Evolutionary conservation across 257 asterid genomes (phyloP).

Genomic region (Nicotiana otophora): DNA sequence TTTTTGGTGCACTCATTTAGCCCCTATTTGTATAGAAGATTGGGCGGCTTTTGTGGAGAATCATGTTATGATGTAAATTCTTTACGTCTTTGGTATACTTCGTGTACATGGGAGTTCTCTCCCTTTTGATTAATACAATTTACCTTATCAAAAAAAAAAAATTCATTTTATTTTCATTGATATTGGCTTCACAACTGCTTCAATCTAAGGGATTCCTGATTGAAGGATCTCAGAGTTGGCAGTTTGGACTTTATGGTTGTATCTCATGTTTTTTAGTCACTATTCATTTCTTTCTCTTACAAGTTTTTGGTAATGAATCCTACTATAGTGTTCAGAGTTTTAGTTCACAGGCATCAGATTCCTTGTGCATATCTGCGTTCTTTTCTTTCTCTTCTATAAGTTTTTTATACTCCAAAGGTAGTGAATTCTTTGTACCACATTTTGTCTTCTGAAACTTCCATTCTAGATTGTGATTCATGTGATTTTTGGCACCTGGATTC

Average conservation of each 20-base stretch:
- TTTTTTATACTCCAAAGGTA: too few relatives aligned
- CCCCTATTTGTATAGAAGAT: too few relatives aligned
- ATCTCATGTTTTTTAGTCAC: neutral
- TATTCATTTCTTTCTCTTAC: constrained; percentile 3
- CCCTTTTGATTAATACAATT: too few relatives aligned
- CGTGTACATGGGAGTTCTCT: too few relatives aligned
- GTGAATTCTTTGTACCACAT: neutral
- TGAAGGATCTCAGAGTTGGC: constrained; percentile 3
- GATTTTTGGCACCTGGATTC: neutral
- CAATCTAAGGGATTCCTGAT: neutral
- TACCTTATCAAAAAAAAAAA: too few relatives aligned
- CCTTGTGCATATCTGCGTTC: neutral
- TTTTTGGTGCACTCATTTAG: too few relatives aligned
- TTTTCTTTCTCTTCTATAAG: neutral
- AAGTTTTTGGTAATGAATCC: neutral
- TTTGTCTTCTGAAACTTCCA: neutral
- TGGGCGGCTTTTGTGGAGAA: too few relatives aligned
- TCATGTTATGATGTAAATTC: too few relatives aligned
- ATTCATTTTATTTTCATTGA: neutral
- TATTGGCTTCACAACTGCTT: constrained; percentile 1
- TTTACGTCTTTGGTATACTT: too few relatives aligned
- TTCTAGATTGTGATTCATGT: neutral
- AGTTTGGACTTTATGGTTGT: neutral
- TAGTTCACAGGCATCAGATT: neutral
- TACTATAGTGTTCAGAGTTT: neutral